These are phyloP conservation scores for Elsinoe perseae DNA, from an alignment of 2,329 filamentous ascomycete genomes.

Conservation along the genomic window DNA sequence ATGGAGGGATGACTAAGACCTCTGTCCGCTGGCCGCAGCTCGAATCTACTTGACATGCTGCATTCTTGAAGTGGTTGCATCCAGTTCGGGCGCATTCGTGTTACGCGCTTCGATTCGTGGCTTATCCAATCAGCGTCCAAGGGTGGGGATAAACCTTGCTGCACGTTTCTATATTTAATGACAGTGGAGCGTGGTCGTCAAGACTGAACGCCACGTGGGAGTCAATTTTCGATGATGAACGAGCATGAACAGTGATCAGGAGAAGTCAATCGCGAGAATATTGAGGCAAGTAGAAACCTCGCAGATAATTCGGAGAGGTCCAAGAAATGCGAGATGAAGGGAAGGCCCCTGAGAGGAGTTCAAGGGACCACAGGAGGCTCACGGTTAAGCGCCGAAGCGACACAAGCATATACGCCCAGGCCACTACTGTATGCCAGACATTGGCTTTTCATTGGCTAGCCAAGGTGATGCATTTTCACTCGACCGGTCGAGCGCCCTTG, in stretches of 20 bases:
- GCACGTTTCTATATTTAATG: slow-evolving; percentile 8
- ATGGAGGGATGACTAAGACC: neutral
- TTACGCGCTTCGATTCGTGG: slow-evolving; percentile 1
- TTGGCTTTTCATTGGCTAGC: neutral
- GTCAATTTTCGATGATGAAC: neutral
- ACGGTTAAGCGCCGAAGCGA: slow-evolving; percentile 14
- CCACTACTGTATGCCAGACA: neutral
- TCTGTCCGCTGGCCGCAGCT: neutral
- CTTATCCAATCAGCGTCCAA: slow-evolving; percentile 4
- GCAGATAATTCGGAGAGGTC: slow-evolving; percentile 1
- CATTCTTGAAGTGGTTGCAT: neutral
- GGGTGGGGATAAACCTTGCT: neutral
- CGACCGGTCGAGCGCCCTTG: slow-evolving; percentile 9
- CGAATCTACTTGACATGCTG: neutral
- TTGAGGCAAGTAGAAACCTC: neutral
- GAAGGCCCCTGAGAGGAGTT: neutral
- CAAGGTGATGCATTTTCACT: slow-evolving; percentile 5
- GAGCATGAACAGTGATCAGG: neutral
- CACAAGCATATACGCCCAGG: slow-evolving; percentile 10
- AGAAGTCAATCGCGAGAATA: neutral
- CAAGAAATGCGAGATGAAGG: neutral
- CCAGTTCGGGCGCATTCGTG: neutral
- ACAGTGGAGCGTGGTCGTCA: neutral
- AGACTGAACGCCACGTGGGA: neutral
- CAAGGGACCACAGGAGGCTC: neutral